Evolutionary conservation across 2,329 filamentous ascomycete genomes (phyloP), one percentile per base, ranked within the genome.

Genomic region (Beauveria bassiana): DNA sequence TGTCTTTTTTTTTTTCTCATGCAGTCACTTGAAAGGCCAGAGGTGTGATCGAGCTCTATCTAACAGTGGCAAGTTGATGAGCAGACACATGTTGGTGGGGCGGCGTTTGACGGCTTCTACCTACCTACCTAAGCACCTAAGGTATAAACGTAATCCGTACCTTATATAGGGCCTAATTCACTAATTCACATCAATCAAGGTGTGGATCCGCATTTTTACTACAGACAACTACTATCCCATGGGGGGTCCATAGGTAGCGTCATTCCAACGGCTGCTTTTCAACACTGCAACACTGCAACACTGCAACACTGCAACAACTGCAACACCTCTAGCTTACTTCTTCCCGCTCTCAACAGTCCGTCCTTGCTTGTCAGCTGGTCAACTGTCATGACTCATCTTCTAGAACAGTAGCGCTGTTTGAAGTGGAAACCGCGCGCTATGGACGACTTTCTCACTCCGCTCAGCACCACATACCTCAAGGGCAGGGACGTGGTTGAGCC

Each of bases 371-470:
- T 9, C n/a, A 12, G 24, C 16, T 28, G 14, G 8, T 38, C 12
- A 12, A 8, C 24, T 60, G 49, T 26, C 26, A 60, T 60, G 57
- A 10, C 5, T 38, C 3, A 1, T n/a, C 28, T 7, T 34, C 46
- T 1, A 5, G 18, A 31, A 14, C 6, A 38, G 9, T 50, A 34
- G 38, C 26, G n/a, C 57, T 26, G 38, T n/a, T 5, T 34, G 26
- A 42, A 52, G 38, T 45, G 38, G 42, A 18, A 14, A 16, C 49
- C 18, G 50, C 43, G 28, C 51, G 26, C 24, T 31, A 87, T 86
- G 84, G 83, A 85, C 61, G 78, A 78, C 31, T 72, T 86, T 28
- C 72, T 86, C 62, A 82, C 76, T 10, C 81, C 79, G 1, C 75
- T 84, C 66, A 82, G 79, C 75, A 80, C 78, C 53, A 79, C 77